Evolutionary conservation across 768 basidiomycete species (phyloP), one percentile per base, ranked within the genome.

Genomic region (Mycena pura): DNA sequence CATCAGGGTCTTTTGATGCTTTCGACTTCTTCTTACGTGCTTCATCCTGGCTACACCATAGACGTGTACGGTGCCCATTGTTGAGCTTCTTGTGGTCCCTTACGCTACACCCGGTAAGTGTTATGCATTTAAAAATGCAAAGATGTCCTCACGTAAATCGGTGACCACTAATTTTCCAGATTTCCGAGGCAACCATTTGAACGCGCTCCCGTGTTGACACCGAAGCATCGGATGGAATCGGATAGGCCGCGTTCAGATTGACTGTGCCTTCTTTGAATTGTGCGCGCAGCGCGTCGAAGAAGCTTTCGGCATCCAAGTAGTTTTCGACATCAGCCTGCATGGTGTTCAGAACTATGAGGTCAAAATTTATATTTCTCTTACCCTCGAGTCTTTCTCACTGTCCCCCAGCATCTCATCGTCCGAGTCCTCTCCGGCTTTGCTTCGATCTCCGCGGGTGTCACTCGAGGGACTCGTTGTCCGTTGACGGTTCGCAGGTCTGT

Each of bases 21-120:
- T 69, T 69, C 6, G 60, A n/a, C 36, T 61, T 64, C 39, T 72
- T 63, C 49, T 70, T 71, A 5, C 45, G 39, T 6, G 17, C 60
- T 25, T 52, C 51, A 25, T 75, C 74, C 57, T 75, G 74, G 43
- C 69, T 70, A 55, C 73, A 76, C 68, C 69, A 73, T 19, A 57
- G 63, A 14, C 60, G 63, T 14, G 65, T 70, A 31, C 57, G 64
- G 54, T 70, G 60, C 19, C 72, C 71, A 25, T 9, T 53, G 44
- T 68, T 59, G 8, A 66, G 29, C 32, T 19, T 22, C 13, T 15
- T 22, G 46, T 71, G 61, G 41, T 74, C 69, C 17, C 62, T 44
- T 10, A 72, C 70, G 29, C 71, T 74, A 39, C 15, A 36, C 47
- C 34, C 32, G 28, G 31, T 62, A 41, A 65, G 61, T 55, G 38